These are phyloP conservation scores for Trypanosoma rangeli DNA, from an alignment of 208 protist genomes.

Conservation along the genomic window DNA sequence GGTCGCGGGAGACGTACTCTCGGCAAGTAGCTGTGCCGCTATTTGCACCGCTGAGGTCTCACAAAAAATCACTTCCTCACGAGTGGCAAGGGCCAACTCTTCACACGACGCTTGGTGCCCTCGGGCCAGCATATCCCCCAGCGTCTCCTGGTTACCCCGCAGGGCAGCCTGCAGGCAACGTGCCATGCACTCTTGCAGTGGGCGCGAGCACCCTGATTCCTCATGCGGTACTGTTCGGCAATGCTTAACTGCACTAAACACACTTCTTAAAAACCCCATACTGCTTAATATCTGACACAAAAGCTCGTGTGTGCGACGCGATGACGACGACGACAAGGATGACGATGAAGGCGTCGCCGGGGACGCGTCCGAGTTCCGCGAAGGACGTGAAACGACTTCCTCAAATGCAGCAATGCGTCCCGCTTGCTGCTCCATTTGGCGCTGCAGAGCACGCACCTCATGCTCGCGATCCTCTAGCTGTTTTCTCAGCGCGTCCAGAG, in stretches of 20 bases:
- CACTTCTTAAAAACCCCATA: constrained; percentile 67
- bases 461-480: constrained; percentile 30
- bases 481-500: constrained; percentile 8
- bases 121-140: constrained; percentile 24
- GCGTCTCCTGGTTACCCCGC: constrained; percentile 43
- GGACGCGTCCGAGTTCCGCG: background rate
- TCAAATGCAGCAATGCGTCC: constrained; percentile 55
- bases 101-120: constrained; percentile 18
- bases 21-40: constrained; percentile 21
- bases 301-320: constrained; percentile 30
- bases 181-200: constrained; percentile 34
- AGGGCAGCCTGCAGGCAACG: constrained; percentile 55
- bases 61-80: constrained; percentile 71
- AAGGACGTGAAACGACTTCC: constrained; percentile 27
- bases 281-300: constrained; percentile 49
- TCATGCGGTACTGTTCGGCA: constrained; percentile 29
- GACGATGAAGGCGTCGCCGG: constrained; percentile 8
- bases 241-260: constrained; percentile 71
- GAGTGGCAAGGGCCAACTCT: constrained; percentile 44
- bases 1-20: background rate
- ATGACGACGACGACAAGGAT: background rate
- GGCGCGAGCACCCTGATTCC: constrained; percentile 32
- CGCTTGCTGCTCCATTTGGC: constrained; percentile 37
- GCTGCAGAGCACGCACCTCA: constrained; percentile 36
- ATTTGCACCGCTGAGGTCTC: constrained; percentile 40